Percentiles rank a stretch among this genome's conserved stretches.
phyloP scores from a whole-genome alignment of 306 rosid genomes.

The Leucaena leucocephala region DNA sequence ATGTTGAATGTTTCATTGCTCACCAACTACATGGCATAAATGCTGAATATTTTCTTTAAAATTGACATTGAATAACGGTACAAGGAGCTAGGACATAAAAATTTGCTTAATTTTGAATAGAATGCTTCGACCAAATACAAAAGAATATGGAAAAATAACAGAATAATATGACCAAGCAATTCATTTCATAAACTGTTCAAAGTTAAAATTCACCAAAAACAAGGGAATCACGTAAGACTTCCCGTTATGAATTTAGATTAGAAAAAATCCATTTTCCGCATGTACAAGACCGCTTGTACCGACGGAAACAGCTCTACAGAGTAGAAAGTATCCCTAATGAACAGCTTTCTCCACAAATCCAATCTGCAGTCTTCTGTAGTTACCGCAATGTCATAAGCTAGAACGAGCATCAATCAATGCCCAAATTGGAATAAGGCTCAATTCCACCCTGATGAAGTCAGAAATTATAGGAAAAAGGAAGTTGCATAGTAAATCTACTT shows the following conservation, averaged over 20 bases:
- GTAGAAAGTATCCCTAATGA: conserved; percentile 13
- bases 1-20: too few relatives aligned
- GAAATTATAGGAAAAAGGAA: neutral
- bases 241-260: conserved; percentile 9
- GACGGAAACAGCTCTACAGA: conserved; percentile 10
- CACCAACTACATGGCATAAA: too few relatives aligned
- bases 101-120: conserved; percentile 10
- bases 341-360: conserved; percentile 26
- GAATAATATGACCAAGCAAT: conserved; percentile 13
- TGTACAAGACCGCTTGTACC: conserved; percentile 9
- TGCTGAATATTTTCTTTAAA: too few relatives aligned
- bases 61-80: neutral
- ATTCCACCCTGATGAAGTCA: conserved; percentile 56
- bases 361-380: conserved; percentile 26
- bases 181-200: neutral
- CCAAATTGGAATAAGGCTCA: conserved; percentile 63
- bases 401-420: conserved; percentile 55
- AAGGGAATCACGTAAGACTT: neutral
- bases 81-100: neutral
- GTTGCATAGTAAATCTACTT: conserved; percentile 42
- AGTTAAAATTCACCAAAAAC: conserved; percentile 23
- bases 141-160: neutral
- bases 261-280: neutral
- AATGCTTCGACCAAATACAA: conserved; percentile 9
- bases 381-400: conserved; percentile 44